phyloP scores from a whole-genome alignment of 257 asterid genomes.

The Ocimum tenuiflorum region DNA sequence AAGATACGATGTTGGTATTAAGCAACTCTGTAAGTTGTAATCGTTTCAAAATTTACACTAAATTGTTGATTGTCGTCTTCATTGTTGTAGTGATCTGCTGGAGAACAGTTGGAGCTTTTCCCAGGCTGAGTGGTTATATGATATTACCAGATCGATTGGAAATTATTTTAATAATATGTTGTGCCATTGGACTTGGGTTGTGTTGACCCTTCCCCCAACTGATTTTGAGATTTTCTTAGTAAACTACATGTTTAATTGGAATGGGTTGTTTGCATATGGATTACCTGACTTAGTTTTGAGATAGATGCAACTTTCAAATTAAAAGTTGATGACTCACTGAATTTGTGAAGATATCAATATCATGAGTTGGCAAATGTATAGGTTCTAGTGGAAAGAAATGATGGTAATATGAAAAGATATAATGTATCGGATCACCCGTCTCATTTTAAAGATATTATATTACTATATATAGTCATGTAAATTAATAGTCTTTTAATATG shows the following conservation, averaged over 20 bases:
- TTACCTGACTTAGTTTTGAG: conserved; percentile 27
- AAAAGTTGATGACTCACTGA: not conserved
- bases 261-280: conserved; percentile 8
- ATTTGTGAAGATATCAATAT: not conserved
- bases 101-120: conserved; percentile 12
- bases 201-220: conserved; percentile 16
- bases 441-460: no score
- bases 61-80: not conserved
- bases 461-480: no score
- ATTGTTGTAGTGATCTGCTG: conserved; percentile 26
- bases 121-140: conserved; percentile 12
- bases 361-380: not conserved
- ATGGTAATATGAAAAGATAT: no score
- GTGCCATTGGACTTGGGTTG: conserved; percentile 19
- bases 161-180: conserved; percentile 16
- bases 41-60: not conserved
- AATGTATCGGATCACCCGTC: no score
- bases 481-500: no score
- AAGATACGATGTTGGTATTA: no score
- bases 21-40: not conserved
- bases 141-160: conserved; percentile 17
- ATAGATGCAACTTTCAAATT: conserved; percentile 2
- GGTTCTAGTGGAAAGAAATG: no score
- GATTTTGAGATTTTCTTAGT: conserved; percentile 19
- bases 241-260: conserved; percentile 14